Evolutionary conservation across 179 eudicot species (phyloP).

Genomic region (Nepenthes alata): DNA sequence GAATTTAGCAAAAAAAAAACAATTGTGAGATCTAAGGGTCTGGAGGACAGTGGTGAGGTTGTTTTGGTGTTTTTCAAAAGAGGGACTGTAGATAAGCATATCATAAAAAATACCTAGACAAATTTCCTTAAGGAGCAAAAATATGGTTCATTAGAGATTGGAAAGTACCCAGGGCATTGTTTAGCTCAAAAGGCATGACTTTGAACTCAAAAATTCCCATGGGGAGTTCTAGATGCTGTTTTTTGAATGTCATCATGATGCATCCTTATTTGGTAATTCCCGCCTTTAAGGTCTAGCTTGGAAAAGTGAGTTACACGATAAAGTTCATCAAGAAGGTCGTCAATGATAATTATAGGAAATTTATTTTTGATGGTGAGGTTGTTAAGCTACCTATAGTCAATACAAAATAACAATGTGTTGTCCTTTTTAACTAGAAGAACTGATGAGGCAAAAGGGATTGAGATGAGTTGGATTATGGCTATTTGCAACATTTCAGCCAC

Average conservation of each 20-base stretch:
- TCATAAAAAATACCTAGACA: constrained; percentile 2
- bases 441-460: background rate
- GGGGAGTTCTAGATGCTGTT: background rate
- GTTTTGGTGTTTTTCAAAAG: background rate
- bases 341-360: constrained; percentile 7
- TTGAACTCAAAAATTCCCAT: background rate
- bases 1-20: background rate
- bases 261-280: constrained; percentile 1
- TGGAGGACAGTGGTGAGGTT: background rate
- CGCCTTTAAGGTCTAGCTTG: background rate
- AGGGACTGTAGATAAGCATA: background rate
- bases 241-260: background rate
- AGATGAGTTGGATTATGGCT: background rate
- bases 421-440: background rate
- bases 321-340: constrained; percentile 6
- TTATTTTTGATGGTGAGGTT: constrained; percentile 3
- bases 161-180: background rate
- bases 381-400: background rate
- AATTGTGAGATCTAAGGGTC: background rate
- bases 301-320: background rate
- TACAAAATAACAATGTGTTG: background rate
- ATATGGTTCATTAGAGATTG: background rate
- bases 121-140: background rate
- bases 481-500: background rate
- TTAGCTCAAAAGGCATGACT: constrained; percentile 3